Base-by-base conservation (phyloP, 1,284 basidiomycete species). In the Austropuccinia psidii region DNA sequence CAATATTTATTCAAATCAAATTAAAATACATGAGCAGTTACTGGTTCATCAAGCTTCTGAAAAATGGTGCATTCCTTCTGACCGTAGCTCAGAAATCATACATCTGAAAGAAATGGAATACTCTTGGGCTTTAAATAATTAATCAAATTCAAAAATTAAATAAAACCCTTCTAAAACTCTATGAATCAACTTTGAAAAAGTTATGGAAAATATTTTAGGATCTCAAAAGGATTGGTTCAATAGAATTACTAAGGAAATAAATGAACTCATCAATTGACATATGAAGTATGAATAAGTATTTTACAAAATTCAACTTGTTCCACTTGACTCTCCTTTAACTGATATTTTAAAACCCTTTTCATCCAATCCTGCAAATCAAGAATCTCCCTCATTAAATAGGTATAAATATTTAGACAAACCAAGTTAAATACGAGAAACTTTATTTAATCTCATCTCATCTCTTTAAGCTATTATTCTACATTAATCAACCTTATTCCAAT, bases 41-140 rank as follows among this genome's bases (percentile, higher is more conserved):
- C 87, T 5, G 76, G 83, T 54, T 76, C 79, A 55, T 86, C 88
- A 78, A 86, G 83, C 74, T 83, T 89, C 41, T 85, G 89, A 35
- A 81, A 80, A 7, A 83, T 93, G 13, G 85, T 84, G 87, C 64
- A 77, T 91, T 55, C 87, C 88, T 76, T 82, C 90, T 75, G 87
- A 88, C 78, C 88, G 90, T 31, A 84, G 91, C 21, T 86, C 90
- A 66, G 90, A 90, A 0, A 88, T 91, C 72, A 81, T 93, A 55
- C 84, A 89, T 50, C 81, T 93, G 77, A 91, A 92, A 79, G 87
- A 88, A 39, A 82, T 90, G 75, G 90, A 92, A 80, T 80, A 82
- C 52, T 82, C 84, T 61, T 90, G 86, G 87, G 24, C 58, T 19
- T 27, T 62, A 24, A 37, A 58, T 27, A 3, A 50, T 27, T n/a